phyloP scores from a whole-genome alignment of 2,329 filamentous ascomycete species.

The Colletotrichum camelliae region DNA sequence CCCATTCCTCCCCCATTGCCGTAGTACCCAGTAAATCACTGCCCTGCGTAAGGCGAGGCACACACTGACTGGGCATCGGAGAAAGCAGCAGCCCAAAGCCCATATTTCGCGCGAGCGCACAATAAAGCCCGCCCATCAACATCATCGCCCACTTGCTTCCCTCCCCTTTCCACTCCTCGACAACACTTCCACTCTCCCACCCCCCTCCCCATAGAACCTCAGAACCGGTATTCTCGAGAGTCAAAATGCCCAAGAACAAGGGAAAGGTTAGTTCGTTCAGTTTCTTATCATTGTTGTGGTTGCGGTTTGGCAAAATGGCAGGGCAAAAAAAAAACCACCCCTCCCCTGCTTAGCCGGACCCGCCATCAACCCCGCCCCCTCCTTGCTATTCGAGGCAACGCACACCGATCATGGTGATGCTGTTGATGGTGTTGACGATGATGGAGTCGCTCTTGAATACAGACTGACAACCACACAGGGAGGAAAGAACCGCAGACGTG shows the following conservation, averaged over 20 bases:
- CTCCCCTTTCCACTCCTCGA: not conserved
- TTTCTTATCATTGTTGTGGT: not conserved
- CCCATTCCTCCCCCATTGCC: not conserved
- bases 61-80: not conserved
- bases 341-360: conserved; percentile 15
- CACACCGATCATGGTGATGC: conserved; percentile 10
- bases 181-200: conserved; percentile 5
- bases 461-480: conserved; percentile 61
- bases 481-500: conserved; percentile 97
- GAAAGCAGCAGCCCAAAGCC: conserved; percentile 1
- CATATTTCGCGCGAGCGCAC: conserved; percentile 7
- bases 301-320: not conserved
- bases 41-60: not conserved
- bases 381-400: conserved; percentile 9
- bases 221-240: conserved; percentile 25
- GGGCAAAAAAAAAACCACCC: conserved; percentile 5
- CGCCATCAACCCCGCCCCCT: conserved; percentile 24
- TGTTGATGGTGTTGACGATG: not conserved
- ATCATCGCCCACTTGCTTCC: conserved; percentile 1
- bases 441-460: not conserved
- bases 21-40: not conserved
- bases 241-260: conserved; percentile 97
- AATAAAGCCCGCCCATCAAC: conserved; percentile 17
- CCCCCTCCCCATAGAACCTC: conserved; percentile 17
- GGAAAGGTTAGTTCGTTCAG: conserved; percentile 76